A percentile compares a stretch with the other conserved stretches of the same genome.
These are phyloP conservation scores for Quercus robur DNA, from an alignment of 306 rosid species.

Conservation along the genomic window DNA sequence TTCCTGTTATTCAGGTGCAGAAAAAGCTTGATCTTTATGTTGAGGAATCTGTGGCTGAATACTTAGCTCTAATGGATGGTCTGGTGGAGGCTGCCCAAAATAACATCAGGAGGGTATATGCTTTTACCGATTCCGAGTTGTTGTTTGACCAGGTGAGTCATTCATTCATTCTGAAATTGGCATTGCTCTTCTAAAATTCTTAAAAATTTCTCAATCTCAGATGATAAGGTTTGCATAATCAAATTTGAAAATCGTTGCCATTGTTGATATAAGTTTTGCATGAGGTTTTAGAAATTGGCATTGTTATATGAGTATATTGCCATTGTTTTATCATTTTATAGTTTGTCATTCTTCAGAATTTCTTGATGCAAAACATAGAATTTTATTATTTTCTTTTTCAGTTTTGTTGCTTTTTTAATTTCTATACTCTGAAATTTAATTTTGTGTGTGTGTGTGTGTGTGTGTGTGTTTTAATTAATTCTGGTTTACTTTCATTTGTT, in stretches of 20 bases:
- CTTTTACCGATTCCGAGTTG: slow-evolving; percentile 79
- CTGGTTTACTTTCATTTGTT: neutral
- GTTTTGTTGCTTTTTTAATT: neutral
- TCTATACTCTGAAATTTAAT: neutral
- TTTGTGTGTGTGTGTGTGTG: neutral
- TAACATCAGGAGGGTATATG: slow-evolving; percentile 52
- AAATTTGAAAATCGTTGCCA: neutral
- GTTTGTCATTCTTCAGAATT: neutral
- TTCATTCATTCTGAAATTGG: slow-evolving; percentile 1
- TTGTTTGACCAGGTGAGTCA: slow-evolving; percentile 61
- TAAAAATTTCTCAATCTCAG: neutral
- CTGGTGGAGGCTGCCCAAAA: slow-evolving; percentile 60
- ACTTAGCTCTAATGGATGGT: slow-evolving; percentile 87
- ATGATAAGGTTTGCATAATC: neutral
- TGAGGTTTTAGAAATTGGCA: neutral
- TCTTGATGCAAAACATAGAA: neutral
- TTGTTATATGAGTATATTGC: neutral
- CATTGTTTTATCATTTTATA: neutral
- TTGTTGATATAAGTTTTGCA: neutral
- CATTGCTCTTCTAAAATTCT: neutral
- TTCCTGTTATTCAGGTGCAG: slow-evolving; percentile 67
- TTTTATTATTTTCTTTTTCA: neutral
- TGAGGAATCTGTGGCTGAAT: slow-evolving; percentile 72
- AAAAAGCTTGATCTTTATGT: slow-evolving; percentile 83
- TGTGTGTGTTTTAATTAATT: neutral